phyloP scores from a whole-genome alignment of 176 grass and related monocot genomes.

The Puya raimondii region DNA sequence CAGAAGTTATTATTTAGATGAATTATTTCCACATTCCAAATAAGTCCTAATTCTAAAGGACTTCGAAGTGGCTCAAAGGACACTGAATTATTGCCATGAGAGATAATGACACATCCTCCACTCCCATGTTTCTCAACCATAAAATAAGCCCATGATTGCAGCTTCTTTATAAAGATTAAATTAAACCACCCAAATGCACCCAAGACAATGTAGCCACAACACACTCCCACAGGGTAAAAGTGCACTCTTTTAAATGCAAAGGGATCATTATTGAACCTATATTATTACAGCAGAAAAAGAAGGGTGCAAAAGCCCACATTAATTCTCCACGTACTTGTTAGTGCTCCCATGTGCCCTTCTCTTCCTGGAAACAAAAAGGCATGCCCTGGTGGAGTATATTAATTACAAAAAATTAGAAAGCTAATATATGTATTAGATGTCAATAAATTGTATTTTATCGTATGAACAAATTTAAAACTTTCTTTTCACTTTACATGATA shows the following conservation, averaged over 20 bases:
- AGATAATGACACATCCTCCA: neutral
- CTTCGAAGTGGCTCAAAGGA: no score
- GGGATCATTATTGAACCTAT: slow-evolving; percentile 14
- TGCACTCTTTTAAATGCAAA: slow-evolving; percentile 15
- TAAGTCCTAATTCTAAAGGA: no score
- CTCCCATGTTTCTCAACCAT: neutral
- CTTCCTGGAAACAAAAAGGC: neutral
- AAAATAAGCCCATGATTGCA: slow-evolving; percentile 12
- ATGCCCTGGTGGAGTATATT: no score
- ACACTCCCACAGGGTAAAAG: slow-evolving; percentile 15
- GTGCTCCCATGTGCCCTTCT: neutral
- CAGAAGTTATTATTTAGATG: no score
- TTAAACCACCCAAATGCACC: no score
- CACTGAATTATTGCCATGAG: neutral
- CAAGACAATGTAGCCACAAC: neutral
- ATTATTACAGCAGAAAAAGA: slow-evolving; percentile 18
- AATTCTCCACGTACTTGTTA: neutral
- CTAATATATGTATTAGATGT: no score
- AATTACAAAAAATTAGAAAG: no score
- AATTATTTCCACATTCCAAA: no score
- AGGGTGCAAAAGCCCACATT: neutral
- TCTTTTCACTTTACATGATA: no score
- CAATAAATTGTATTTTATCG: no score
- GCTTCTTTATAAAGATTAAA: slow-evolving; percentile 4
- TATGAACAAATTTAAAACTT: no score